A percentile compares a stretch with the other conserved stretches of the same genome.
phyloP scores from a whole-genome alignment of 202 grass and related monocot genomes.

The Saccharum hybrid region DNA sequence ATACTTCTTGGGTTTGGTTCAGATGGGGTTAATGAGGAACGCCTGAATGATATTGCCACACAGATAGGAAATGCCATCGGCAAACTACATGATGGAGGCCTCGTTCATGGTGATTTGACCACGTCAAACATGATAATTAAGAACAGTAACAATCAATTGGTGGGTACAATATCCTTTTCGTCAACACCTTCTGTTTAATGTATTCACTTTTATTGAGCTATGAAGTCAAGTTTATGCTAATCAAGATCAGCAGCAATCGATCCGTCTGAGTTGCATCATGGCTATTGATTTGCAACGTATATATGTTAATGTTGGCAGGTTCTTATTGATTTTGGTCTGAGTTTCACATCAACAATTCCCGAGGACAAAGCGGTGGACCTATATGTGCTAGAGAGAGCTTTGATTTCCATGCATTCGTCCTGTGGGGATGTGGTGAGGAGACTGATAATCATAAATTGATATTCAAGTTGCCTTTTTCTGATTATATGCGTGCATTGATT shows the following conservation, averaged over 20 bases:
- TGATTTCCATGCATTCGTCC: constrained; percentile 97
- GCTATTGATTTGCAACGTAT: neutral
- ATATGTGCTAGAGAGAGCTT: constrained; percentile 97
- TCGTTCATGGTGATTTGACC: constrained; percentile 91
- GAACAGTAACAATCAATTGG: constrained; percentile 61
- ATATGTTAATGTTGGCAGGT: constrained; percentile 57
- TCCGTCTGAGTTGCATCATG: neutral
- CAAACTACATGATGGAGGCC: constrained; percentile 89
- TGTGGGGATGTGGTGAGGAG: constrained; percentile 78
- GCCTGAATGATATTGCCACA: constrained; percentile 63
- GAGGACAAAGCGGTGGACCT: constrained; percentile 97
- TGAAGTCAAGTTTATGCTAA: neutral
- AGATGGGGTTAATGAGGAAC: constrained; percentile 69
- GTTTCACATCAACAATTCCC: constrained; percentile 82
- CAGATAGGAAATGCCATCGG: constrained; percentile 89
- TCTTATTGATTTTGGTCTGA: constrained; percentile 97
- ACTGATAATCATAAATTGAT: constrained; percentile 13
- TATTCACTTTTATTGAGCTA: constrained; percentile 29
- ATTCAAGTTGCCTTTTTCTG: neutral
- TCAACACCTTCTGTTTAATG: neutral
- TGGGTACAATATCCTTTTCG: constrained; percentile 33
- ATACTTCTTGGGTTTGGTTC: constrained; percentile 86
- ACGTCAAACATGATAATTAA: constrained; percentile 98
- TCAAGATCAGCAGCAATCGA: neutral
- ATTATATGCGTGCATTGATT: neutral